Evolutionary conservation across 148 eudicot species (phyloP), one percentile per base, ranked within the genome.

Genomic region (Chenopodium album): DNA sequence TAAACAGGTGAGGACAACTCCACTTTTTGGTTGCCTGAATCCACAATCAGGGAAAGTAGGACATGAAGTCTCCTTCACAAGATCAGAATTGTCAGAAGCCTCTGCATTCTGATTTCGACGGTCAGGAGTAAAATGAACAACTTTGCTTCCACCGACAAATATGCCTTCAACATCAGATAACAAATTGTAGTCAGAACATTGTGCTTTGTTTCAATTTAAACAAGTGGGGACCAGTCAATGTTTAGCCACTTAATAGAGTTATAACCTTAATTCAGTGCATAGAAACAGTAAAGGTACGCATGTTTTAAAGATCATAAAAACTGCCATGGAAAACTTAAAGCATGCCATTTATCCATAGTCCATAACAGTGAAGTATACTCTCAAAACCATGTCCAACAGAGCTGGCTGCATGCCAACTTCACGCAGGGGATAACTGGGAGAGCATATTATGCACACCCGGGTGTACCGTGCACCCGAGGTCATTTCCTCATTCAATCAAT

Each of bases 1-100:
- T 44, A 97, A 85, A 79, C 99, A 94, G 67, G 98, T 79, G 65
- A 94, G 90, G 7, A 89, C 92, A 44, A 94, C 98, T 14, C 99
- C 93, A 48, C 98, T 94, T 28, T 88, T 64, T 3, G 97, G 94
- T 84, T 88, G 94, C 64, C 92, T 88, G 80, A 96, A 96, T 68
- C 99, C 99, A 80, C 99, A 96, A 86, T 96, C 98, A 26, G 99
- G 98, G 76, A 89, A 91, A 1, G 89, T 97, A 11, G 87, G 89
- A 84, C 98, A 97, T 44, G 92, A 79, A 16, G 90, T 79, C 78
- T 50, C 76, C 54, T 79, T 69, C 34, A 63, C 46, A 37, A 67
- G 82, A 37, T 86, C 86, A 34, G 92, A 82, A 76, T 75, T 73
- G 10, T 84, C n/a, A 75, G 90, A 76, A 78, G 79, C 54, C 28